Evolutionary conservation across 306 rosid species (phyloP).

Genomic region (Alnus rubra): DNA sequence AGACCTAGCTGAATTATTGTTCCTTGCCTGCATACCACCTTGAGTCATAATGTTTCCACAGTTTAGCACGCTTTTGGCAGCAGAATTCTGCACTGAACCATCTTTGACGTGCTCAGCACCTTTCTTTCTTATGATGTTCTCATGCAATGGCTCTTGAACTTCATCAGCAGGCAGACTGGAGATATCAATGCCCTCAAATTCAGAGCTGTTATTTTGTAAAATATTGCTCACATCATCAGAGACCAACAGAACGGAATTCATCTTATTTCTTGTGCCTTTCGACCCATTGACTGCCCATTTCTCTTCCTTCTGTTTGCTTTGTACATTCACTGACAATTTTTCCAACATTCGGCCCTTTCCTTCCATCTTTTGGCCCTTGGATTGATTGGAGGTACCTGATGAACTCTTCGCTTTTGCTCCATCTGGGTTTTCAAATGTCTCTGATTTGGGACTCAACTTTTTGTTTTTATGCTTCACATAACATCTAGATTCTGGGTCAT

Average conservation of each 20-base stretch:
- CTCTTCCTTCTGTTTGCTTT: constrained; percentile 22
- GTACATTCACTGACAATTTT: constrained; percentile 12
- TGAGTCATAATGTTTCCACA: constrained; percentile 7
- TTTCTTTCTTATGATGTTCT: neutral
- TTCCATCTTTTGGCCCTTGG: neutral
- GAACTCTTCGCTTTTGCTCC: constrained; percentile 27
- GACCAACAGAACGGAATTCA: neutral
- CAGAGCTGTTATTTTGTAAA: neutral
- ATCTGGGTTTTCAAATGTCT: constrained; percentile 21
- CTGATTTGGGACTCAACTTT: constrained; percentile 22
- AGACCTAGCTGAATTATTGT: neutral
- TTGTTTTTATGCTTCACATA: constrained; percentile 14
- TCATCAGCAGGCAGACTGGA: constrained; percentile 2
- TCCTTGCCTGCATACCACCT: constrained; percentile 7
- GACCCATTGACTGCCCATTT: constrained; percentile 1
- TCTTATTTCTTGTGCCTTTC: constrained; percentile 14
- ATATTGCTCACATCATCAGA: neutral
- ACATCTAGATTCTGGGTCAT: constrained; percentile 25
- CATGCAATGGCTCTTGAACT: neutral
- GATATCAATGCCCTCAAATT: neutral
- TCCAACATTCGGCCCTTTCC: constrained; percentile 17
- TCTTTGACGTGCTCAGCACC: constrained; percentile 14
- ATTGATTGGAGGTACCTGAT: constrained; percentile 28
- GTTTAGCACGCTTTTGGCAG: neutral
- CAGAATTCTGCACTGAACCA: constrained; percentile 3